Percentiles rank a stretch among this genome's conserved stretches.
phyloP scores from a whole-genome alignment of 2,329 filamentous ascomycete species.

The Pestalotiopsis sp. region DNA sequence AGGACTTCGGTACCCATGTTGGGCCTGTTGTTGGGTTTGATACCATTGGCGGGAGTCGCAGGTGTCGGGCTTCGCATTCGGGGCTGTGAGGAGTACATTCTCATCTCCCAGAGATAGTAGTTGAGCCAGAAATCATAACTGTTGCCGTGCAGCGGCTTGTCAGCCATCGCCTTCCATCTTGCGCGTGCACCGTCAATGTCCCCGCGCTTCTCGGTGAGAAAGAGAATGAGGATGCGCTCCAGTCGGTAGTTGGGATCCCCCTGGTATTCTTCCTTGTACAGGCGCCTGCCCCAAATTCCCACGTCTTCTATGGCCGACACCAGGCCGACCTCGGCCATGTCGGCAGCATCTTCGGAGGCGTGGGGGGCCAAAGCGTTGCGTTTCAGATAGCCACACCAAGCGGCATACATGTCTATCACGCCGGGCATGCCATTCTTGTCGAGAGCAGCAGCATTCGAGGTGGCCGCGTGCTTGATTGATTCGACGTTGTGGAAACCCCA shows the following conservation, averaged over 20 bases:
- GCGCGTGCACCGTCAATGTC: conserved; percentile 76
- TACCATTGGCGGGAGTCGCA: conserved; percentile 45
- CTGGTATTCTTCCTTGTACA: conserved; percentile 74
- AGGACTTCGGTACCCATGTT: conserved; percentile 76
- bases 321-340: conserved; percentile 89
- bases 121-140: conserved; percentile 93
- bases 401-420: conserved; percentile 86
- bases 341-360: conserved; percentile 78
- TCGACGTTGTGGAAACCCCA: conserved; percentile 81
- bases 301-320: conserved; percentile 85
- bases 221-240: conserved; percentile 90
- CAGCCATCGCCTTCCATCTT: conserved; percentile 73
- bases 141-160: conserved; percentile 67
- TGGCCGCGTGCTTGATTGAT: conserved; percentile 89
- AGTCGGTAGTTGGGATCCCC: conserved; percentile 90
- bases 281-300: conserved; percentile 73
- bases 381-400: conserved; percentile 94
- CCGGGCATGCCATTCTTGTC: conserved; percentile 86
- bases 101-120: conserved; percentile 92
- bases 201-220: conserved; percentile 81
- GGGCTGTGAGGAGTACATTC: conserved; percentile 55
- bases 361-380: conserved; percentile 77
- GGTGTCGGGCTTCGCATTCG: conserved; percentile 57
- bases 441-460: conserved; percentile 74
- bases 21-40: conserved; percentile 63